phyloP scores from a whole-genome alignment of 2,329 filamentous ascomycete genomes.

The Thermoascus crustaceus region DNA sequence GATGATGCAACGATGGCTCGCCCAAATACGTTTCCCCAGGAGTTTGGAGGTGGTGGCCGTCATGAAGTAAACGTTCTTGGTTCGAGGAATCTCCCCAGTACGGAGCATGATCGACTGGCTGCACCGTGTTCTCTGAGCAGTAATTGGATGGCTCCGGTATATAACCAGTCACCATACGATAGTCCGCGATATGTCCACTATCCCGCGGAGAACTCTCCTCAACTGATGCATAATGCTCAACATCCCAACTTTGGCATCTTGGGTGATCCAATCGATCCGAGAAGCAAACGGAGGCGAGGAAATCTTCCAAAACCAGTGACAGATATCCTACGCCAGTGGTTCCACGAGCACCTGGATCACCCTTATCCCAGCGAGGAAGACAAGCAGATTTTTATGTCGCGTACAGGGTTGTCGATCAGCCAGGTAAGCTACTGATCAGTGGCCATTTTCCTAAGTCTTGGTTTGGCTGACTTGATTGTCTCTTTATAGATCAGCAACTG shows the following conservation, averaged over 20 bases:
- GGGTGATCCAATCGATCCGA: conserved; percentile 29
- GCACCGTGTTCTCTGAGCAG: conserved; percentile 15
- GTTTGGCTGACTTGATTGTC: conserved; percentile 5
- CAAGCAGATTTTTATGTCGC: conserved; percentile 69
- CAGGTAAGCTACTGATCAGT: conserved; percentile 29
- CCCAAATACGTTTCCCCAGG: conserved; percentile 20
- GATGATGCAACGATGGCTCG: conserved; percentile 18
- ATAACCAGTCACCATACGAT: conserved; percentile 20
- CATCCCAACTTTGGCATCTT: conserved; percentile 32
- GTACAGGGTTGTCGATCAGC: conserved; percentile 71
- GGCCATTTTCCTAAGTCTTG: conserved; percentile 1
- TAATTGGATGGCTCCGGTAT: conserved; percentile 15
- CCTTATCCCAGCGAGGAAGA: conserved; percentile 85
- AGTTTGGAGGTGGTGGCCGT: conserved; percentile 13
- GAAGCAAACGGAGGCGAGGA: conserved; percentile 56
- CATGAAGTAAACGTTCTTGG: conserved; percentile 6
- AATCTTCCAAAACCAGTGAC: conserved; percentile 89
- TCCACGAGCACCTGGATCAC: conserved; percentile 65
- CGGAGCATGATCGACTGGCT: conserved; percentile 18
- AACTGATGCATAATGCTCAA: conserved; percentile 20
- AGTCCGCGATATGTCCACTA: conserved; percentile 14
- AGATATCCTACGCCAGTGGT: conserved; percentile 72
- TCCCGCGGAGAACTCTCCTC: conserved; percentile 23
- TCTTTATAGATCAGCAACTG: conserved; percentile 43
- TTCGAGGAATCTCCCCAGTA: conserved; percentile 11